Percentiles rank a stretch among this genome's conserved stretches.
Evolutionary conservation across 495 filamentous ascomycete species (phyloP).

Genomic region (Monascus purpureus): DNA sequence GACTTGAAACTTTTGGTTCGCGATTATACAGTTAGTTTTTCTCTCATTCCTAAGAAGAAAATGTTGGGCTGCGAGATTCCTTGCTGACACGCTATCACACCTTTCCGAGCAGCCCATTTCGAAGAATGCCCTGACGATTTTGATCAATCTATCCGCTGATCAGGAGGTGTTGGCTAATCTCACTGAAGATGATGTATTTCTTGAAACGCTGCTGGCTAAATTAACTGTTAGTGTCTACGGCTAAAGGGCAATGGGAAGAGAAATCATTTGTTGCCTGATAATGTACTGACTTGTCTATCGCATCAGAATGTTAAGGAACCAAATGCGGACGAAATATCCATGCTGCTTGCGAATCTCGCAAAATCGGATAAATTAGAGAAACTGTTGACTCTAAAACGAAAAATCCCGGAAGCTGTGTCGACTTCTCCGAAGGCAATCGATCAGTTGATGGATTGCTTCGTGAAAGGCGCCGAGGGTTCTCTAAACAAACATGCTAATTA

Average conservation of each 20-base stretch:
- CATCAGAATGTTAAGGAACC: slow-evolving; percentile 44
- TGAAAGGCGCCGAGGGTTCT: slow-evolving; percentile 65
- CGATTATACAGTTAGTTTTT: slow-evolving; percentile 55
- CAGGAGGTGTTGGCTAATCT: slow-evolving; percentile 55
- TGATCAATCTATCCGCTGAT: slow-evolving; percentile 82
- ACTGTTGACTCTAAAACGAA: slow-evolving; percentile 49
- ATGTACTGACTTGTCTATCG: no score
- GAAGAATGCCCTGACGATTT: slow-evolving; percentile 80
- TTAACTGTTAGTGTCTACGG: slow-evolving; percentile 63
- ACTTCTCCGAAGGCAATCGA: slow-evolving; percentile 59
- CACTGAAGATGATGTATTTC: slow-evolving; percentile 65
- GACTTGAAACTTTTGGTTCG: slow-evolving; percentile 80
- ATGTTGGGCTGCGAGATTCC: no score
- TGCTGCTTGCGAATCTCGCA: slow-evolving; percentile 84
- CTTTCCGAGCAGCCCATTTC: slow-evolving; percentile 70
- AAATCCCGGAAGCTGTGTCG: slow-evolving; percentile 47
- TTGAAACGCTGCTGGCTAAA: slow-evolving; percentile 55
- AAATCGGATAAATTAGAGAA: slow-evolving; percentile 62
- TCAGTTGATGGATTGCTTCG: slow-evolving; percentile 90
- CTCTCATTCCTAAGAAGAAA: slow-evolving; percentile 1
- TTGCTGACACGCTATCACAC: neutral
- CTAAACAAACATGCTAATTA: slow-evolving; percentile 81
- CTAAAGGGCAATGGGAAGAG: no score
- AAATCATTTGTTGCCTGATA: no score
- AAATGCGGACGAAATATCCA: slow-evolving; percentile 73